Percentiles rank a stretch among this genome's conserved stretches.
Evolutionary conservation across 495 filamentous ascomycete genomes (phyloP).

Genomic region (Podospora australis): DNA sequence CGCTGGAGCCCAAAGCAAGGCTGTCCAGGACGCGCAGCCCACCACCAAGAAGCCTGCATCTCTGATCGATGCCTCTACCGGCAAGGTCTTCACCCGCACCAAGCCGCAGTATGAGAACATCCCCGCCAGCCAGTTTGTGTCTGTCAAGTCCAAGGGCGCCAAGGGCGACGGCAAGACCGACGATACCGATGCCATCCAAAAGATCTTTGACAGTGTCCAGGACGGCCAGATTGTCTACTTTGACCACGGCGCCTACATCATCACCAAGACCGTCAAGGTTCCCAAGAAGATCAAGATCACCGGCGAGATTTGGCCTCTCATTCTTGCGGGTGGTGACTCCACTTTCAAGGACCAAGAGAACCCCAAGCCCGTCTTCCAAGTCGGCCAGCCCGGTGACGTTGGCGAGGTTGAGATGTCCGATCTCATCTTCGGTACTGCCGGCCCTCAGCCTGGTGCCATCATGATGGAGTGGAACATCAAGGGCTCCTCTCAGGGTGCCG

Average conservation of each 20-base stretch:
- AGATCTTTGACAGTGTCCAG: slow-evolving; percentile 55
- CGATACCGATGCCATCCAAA: slow-evolving; percentile 66
- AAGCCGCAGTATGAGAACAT: slow-evolving; percentile 69
- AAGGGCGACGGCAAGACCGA: slow-evolving; percentile 70
- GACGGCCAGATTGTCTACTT: slow-evolving; percentile 74
- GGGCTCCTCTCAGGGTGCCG: slow-evolving; percentile 56
- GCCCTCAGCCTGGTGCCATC: slow-evolving; percentile 75
- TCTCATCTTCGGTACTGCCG: slow-evolving; percentile 73
- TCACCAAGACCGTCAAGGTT: slow-evolving; percentile 77
- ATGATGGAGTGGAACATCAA: slow-evolving; percentile 88
- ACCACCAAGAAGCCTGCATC: slow-evolving; percentile 49
- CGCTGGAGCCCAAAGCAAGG: slow-evolving; percentile 33
- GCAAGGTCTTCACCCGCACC: slow-evolving; percentile 57
- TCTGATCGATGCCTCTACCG: slow-evolving; percentile 46
- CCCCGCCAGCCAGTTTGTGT: slow-evolving; percentile 55
- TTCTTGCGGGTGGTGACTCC: slow-evolving; percentile 67
- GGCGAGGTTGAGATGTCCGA: slow-evolving; percentile 81
- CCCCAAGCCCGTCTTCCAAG: slow-evolving; percentile 65
- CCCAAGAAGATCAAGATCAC: slow-evolving; percentile 73
- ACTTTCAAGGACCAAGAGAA: slow-evolving; percentile 64
- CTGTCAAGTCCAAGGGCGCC: slow-evolving; percentile 69
- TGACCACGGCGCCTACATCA: slow-evolving; percentile 81
- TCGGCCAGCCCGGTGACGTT: slow-evolving; percentile 71
- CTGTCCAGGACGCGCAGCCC: slow-evolving; percentile 45
- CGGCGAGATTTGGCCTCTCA: slow-evolving; percentile 86